Percentiles rank a stretch among this genome's conserved stretches.
These are phyloP conservation scores for Pachysandra terminalis DNA, from an alignment of 164 flowering plant genomes.

Conservation along the genomic window DNA sequence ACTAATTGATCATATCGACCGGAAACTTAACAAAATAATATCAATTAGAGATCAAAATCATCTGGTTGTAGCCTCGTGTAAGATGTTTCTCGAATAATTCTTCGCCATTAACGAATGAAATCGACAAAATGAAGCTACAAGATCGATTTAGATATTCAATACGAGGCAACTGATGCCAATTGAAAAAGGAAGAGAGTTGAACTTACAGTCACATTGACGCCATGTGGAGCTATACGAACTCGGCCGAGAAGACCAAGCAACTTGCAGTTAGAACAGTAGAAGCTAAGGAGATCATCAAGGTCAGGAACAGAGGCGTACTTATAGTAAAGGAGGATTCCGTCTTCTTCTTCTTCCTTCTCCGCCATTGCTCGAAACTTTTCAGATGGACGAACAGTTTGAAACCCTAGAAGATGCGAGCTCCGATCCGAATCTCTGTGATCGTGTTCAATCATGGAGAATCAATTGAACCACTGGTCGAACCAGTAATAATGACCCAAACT, in stretches of 20 bases:
- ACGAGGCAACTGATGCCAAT: no score
- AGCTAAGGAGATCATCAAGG: constrained; percentile 43
- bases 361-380: constrained; percentile 18
- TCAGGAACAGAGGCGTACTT: constrained; percentile 60
- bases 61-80: not conserved
- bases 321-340: constrained; percentile 84
- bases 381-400: not conserved
- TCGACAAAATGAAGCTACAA: no score
- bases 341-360: constrained; percentile 25
- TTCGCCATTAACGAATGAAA: not conserved
- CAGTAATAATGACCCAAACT: no score
- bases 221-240: constrained; percentile 78
- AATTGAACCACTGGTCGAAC: no score
- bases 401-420: not conserved
- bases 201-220: constrained; percentile 92
- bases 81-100: no score
- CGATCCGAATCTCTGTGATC: no score
- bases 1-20: not conserved
- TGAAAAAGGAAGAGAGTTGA: no score
- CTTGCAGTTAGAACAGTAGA: constrained; percentile 70
- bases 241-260: constrained; percentile 86
- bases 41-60: not conserved
- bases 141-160: not conserved
- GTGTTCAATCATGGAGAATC: no score
- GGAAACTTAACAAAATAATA: not conserved